Evolutionary conservation across 2,329 filamentous ascomycete species (phyloP), one percentile per base, ranked within the genome.

Genomic region (Torrubiellomyces zombiae): DNA sequence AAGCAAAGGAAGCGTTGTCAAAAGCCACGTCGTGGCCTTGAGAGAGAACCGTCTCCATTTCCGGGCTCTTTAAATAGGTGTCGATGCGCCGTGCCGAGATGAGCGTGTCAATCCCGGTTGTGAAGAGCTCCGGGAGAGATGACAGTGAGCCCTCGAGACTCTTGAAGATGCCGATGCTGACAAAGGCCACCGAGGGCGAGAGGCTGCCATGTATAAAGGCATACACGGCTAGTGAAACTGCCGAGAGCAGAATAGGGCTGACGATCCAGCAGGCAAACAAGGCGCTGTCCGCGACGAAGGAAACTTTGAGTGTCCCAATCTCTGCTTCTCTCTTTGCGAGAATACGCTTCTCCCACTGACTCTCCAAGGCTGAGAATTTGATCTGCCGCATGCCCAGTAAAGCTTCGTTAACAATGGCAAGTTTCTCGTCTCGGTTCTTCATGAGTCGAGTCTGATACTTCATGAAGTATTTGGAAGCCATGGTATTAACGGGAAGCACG

Each of bases 321-420:
- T 86, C 80, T 23, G 61, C 64, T 21, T 72, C 63, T 39, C 80
- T 60, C 66, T 32, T 62, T 47, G 32, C 60, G 48, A 42, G 33
- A 20, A 89, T 78, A 32, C 73, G 76, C 10, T 60, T 56, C 43
- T 82, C 69, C 79, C 80, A 86, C 36, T 78, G 68, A 12, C 56
- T 51, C 45, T 86, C 80, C 2, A 82, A 50, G 1, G 79, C 79
- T 1, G 77, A 77, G 37, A 86, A 83, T 40, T 89, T 89, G 51
- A 89, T 81, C 46, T 89, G 80, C 2, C 78, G 67, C 34, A 86
- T 85, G 6, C 79, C 79, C 37, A 78, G 67, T 2, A 89, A 52
- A 1, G 75, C 76, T 45, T 89, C 79, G 1, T 77, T 78, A 16
- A 89, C 63, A 9, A 83, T 64, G 1, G 65, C 73, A 50, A 83